These are phyloP conservation scores for Apiotrichum laibachii DNA, from an alignment of 1,284 basidiomycete species.

Conservation along the genomic window DNA sequence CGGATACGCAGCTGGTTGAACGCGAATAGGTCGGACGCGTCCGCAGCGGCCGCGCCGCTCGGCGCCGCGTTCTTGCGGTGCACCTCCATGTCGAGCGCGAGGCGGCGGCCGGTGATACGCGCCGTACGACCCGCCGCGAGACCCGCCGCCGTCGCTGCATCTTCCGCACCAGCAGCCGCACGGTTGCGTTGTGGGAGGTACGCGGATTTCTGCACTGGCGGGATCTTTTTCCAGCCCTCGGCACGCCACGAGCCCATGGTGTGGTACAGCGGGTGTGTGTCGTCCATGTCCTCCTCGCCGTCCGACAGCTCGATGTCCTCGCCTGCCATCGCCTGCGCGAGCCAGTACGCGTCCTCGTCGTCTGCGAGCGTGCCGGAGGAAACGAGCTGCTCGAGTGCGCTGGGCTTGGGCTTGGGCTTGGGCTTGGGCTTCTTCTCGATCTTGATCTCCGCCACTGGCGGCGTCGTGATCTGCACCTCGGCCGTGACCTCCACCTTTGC, in stretches of 20 bases:
- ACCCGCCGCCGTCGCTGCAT: conserved; percentile 31
- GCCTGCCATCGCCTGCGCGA: conserved; percentile 61
- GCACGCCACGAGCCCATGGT: conserved; percentile 58
- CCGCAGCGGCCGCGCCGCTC: conserved; percentile 16
- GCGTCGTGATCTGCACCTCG: conserved; percentile 29
- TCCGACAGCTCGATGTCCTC: conserved; percentile 27
- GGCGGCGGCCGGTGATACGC: conserved; percentile 87
- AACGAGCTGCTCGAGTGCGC: conserved; percentile 39
- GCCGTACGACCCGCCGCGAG: conserved; percentile 79
- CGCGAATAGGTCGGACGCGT: conserved; percentile 67
- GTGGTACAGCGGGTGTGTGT: conserved; percentile 40
- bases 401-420: conserved; percentile 22
- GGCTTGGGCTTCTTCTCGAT: conserved; percentile 25
- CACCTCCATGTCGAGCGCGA: conserved; percentile 91
- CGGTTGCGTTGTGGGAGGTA: conserved; percentile 66
- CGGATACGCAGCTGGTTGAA: conserved; percentile 97
- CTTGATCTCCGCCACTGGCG: conserved; percentile 4
- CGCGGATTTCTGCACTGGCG: conserved; percentile 83
- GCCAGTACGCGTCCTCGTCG: conserved; percentile 88
- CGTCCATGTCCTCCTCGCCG: conserved; percentile 23
- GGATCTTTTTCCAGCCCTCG: conserved; percentile 92
- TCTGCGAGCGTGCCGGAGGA: conserved; percentile 65
- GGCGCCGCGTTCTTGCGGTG: conserved; percentile 61
- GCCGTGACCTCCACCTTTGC: conserved; percentile 16
- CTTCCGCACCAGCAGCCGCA: conserved; percentile 53